Percentiles rank a stretch among this genome's conserved stretches.
phyloP scores from a whole-genome alignment of 225 moss, liverwort and hornwort genomes.

The Asterella californica region DNA sequence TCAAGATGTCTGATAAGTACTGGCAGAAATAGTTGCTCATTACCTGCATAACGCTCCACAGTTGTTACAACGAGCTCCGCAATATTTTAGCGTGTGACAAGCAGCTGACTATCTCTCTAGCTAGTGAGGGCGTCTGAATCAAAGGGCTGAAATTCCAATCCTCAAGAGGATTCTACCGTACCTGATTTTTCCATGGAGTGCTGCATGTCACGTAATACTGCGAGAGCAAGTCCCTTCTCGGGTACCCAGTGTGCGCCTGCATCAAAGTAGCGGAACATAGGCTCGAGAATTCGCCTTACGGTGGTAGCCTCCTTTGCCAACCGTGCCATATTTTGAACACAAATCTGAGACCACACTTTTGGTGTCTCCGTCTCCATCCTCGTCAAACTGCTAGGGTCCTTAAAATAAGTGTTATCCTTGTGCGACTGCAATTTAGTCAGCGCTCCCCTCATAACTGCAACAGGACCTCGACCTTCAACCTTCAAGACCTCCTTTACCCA shows the following conservation, averaged over 20 bases:
- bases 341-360: conserved; percentile 82
- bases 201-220: conserved; percentile 79
- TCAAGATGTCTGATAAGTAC: conserved; percentile 84
- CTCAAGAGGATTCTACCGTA: conserved; percentile 14
- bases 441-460: conserved; percentile 62
- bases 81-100: not conserved
- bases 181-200: conserved; percentile 91
- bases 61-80: not conserved
- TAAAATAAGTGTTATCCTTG: conserved; percentile 45
- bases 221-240: conserved; percentile 66
- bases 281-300: conserved; percentile 78
- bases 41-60: conserved; percentile 47
- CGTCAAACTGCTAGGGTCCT: conserved; percentile 57
- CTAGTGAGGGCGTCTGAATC: not conserved
- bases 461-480: conserved; percentile 66
- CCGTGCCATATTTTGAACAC: conserved; percentile 83
- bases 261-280: conserved; percentile 90
- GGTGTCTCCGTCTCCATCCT: conserved; percentile 79
- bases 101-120: not conserved
- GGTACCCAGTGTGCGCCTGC: conserved; percentile 69
- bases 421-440: conserved; percentile 58
- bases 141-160: not conserved
- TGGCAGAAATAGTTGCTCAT: conserved; percentile 70
- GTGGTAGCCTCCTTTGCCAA: conserved; percentile 88
- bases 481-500: conserved; percentile 74